Percentiles rank a stretch among this genome's conserved stretches.
Conservation (phyloP, 768 basidiomycete genomes). For the Suillus decipiens region DNA sequence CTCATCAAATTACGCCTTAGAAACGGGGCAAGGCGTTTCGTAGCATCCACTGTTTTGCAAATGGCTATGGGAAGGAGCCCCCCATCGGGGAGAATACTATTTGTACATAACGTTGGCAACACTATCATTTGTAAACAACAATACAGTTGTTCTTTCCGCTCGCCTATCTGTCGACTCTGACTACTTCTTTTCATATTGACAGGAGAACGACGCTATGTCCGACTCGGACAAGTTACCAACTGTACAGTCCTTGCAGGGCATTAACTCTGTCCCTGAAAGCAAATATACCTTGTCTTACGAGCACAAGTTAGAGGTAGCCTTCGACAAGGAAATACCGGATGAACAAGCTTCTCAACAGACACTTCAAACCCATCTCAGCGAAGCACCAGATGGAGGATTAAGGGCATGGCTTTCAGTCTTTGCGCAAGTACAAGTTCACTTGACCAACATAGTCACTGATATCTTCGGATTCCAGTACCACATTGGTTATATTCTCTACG, state of each 20-base stretch:
- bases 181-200: neutral
- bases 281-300: neutral
- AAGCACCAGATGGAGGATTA: slow-evolving; percentile 31
- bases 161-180: neutral
- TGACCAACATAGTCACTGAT: slow-evolving; percentile 18
- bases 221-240: neutral
- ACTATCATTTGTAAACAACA: too few species aligned
- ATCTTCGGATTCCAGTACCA: slow-evolving; percentile 40
- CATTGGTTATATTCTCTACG: slow-evolving; percentile 15
- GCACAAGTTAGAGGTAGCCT: neutral
- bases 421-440: slow-evolving; percentile 20
- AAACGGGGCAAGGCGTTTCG: neutral
- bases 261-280: neutral
- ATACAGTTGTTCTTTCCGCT: neutral
- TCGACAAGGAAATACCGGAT: slow-evolving; percentile 1
- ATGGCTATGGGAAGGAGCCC: neutral
- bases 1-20: neutral
- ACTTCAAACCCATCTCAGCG: slow-evolving; percentile 22
- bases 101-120: too few species aligned
- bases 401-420: slow-evolving; percentile 34
- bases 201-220: neutral
- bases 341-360: slow-evolving; percentile 9
- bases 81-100: neutral
- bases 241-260: neutral
- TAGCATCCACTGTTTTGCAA: neutral